Conservation (phyloP, 352 stramenopile genomes). For the Hyaloperonospora arabidopsidis region DNA sequence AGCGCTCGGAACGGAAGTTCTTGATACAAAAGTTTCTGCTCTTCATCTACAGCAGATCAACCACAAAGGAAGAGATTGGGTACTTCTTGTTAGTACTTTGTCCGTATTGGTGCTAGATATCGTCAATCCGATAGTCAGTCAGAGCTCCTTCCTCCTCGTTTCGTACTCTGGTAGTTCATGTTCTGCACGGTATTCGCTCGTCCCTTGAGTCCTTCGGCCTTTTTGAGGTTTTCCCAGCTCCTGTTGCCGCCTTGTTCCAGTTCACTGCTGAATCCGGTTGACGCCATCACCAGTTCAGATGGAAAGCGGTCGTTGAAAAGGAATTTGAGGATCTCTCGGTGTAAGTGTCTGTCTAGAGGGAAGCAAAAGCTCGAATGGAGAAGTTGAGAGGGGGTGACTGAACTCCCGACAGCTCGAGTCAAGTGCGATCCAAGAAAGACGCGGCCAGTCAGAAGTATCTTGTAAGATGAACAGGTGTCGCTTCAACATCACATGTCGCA, state of each 20-base stretch:
- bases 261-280: slow-evolving; percentile 7
- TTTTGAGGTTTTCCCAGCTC: slow-evolving; percentile 60
- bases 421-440: slow-evolving; percentile 1
- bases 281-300: slow-evolving; percentile 8
- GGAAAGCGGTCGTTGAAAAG: not conserved
- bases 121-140: not conserved
- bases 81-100: not conserved
- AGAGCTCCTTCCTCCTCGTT: not conserved
- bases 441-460: slow-evolving; percentile 19
- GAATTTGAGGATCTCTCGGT: not conserved
- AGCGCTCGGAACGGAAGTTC: slow-evolving; percentile 59
- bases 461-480: slow-evolving; percentile 1
- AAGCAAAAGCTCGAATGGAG: slow-evolving; percentile 18
- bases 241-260: slow-evolving; percentile 20
- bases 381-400: not conserved
- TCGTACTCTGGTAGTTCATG: slow-evolving; percentile 51
- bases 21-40: slow-evolving; percentile 64
- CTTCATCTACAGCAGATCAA: slow-evolving; percentile 30
- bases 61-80: too few relatives aligned
- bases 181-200: slow-evolving; percentile 64
- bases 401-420: not conserved
- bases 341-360: not conserved
- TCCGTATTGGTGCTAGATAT: not conserved
- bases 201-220: slow-evolving; percentile 51
- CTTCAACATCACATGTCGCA: slow-evolving; percentile 22